Evolutionary conservation across 257 asterid species (phyloP).

Genomic region (Penstemon eatonii): DNA sequence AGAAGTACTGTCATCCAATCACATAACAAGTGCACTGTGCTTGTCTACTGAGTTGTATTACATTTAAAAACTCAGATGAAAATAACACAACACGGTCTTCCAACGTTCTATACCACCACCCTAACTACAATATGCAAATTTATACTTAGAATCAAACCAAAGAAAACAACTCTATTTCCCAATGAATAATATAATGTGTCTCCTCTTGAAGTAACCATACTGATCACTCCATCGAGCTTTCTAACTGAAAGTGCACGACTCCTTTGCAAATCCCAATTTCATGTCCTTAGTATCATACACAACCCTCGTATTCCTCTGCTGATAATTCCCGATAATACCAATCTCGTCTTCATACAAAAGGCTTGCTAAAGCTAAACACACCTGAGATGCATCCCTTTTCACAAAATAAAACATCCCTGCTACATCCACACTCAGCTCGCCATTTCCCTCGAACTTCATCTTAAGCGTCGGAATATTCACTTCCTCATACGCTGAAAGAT

Average conservation of each 20-base stretch:
- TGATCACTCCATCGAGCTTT: background rate
- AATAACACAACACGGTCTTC: slow-evolving; percentile 19
- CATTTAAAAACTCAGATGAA: slow-evolving; percentile 26
- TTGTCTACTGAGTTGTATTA: background rate
- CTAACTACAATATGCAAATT: slow-evolving; percentile 25
- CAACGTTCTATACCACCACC: slow-evolving; percentile 39
- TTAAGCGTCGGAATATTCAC: slow-evolving; percentile 63
- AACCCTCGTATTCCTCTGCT: slow-evolving; percentile 82
- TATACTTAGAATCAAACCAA: slow-evolving; percentile 29
- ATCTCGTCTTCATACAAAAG: slow-evolving; percentile 63
- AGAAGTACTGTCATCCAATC: too few species aligned
- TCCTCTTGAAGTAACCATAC: slow-evolving; percentile 12
- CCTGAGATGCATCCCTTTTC: slow-evolving; percentile 76
- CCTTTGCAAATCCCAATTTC: slow-evolving; percentile 80
- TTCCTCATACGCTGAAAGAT: slow-evolving; percentile 64
- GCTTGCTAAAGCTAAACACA: slow-evolving; percentile 87
- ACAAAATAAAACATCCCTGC: slow-evolving; percentile 68
- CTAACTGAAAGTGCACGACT: slow-evolving; percentile 61
- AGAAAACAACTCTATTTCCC: slow-evolving; percentile 17
- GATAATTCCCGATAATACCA: slow-evolving; percentile 88
- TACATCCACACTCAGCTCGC: slow-evolving; percentile 68
- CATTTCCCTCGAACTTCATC: slow-evolving; percentile 66
- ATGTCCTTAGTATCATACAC: slow-evolving; percentile 65
- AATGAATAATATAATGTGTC: slow-evolving; percentile 24
- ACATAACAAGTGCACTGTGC: too few species aligned